phyloP scores from a whole-genome alignment of 2,329 filamentous ascomycete species.

The Zymoseptoria brevis region DNA sequence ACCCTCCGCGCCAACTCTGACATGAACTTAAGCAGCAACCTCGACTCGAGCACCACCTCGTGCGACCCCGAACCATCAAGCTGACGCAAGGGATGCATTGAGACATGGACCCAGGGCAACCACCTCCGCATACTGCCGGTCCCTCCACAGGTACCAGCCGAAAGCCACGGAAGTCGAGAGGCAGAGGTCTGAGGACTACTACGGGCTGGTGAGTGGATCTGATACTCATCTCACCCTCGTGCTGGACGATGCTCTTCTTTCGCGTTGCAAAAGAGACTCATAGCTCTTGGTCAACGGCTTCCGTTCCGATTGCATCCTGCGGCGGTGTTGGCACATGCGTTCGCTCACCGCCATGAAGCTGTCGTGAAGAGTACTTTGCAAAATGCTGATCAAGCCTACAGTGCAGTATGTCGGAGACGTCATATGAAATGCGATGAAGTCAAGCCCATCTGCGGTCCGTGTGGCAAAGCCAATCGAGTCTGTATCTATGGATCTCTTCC shows the following conservation, averaged over 20 bases:
- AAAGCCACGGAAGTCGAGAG: slow-evolving; percentile 24
- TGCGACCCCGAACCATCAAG: not conserved
- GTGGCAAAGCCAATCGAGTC: slow-evolving; percentile 36
- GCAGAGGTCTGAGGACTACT: slow-evolving; percentile 22
- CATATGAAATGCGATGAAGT: slow-evolving; percentile 47
- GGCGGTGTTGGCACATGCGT: not conserved
- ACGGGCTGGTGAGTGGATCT: slow-evolving; percentile 19
- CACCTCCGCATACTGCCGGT: not conserved
- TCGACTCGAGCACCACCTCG: not conserved
- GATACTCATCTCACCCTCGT: not conserved
- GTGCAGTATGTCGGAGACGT: slow-evolving; percentile 28
- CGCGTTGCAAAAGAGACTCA: not conserved
- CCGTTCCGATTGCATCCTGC: too few species aligned
- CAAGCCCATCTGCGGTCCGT: slow-evolving; percentile 38
- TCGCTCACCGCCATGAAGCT: not conserved
- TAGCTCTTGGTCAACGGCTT: too few species aligned
- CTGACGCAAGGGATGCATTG: not conserved
- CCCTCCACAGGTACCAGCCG: slow-evolving; percentile 6
- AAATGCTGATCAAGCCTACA: slow-evolving; percentile 7
- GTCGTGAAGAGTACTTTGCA: too few species aligned
- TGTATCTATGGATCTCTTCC: slow-evolving; percentile 32
- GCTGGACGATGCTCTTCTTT: not conserved
- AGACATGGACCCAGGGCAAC: not conserved
- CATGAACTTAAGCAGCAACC: not conserved
- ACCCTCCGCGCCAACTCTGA: not conserved